phyloP scores from a whole-genome alignment of 1,284 basidiomycete species.

The Pascua sp. region DNA sequence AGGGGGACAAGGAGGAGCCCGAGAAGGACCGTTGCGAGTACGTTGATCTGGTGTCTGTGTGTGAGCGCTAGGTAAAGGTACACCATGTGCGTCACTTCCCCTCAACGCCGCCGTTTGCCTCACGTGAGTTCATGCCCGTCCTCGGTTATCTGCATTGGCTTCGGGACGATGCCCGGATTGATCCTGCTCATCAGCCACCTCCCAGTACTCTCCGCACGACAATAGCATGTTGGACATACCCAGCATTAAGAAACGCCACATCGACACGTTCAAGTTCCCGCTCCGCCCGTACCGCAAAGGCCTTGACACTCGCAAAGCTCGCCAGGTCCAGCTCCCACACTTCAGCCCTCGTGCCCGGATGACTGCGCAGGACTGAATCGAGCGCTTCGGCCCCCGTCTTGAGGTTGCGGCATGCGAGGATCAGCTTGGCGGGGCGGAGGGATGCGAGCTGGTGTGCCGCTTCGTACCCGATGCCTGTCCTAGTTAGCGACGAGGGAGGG shows the following conservation, averaged over 20 bases:
- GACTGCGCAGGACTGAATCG: constrained; percentile 1
- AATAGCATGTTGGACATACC: neutral
- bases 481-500: too few relatives aligned
- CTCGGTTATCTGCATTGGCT: too few relatives aligned
- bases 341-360: constrained; percentile 9
- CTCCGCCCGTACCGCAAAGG: constrained; percentile 4
- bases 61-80: neutral
- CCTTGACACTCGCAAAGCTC: constrained; percentile 10
- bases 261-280: constrained; percentile 4
- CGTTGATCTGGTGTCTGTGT: constrained; percentile 16
- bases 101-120: too few relatives aligned
- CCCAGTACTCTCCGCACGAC: too few relatives aligned
- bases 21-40: constrained; percentile 21
- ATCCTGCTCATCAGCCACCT: neutral
- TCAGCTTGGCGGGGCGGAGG: constrained; percentile 13
- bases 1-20: constrained; percentile 20
- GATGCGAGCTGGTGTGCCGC: constrained; percentile 15
- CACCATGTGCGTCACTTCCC: too few relatives aligned
- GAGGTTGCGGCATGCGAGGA: constrained; percentile 22
- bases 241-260: constrained; percentile 15
- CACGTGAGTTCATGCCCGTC: too few relatives aligned
- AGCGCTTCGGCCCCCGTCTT: constrained; percentile 8
- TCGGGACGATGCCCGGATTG: neutral
- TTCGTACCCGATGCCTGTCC: constrained; percentile 21
- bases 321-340: constrained; percentile 20